Conservation (phyloP, 2,329 filamentous ascomycete genomes). For the Nemania abortiva region DNA sequence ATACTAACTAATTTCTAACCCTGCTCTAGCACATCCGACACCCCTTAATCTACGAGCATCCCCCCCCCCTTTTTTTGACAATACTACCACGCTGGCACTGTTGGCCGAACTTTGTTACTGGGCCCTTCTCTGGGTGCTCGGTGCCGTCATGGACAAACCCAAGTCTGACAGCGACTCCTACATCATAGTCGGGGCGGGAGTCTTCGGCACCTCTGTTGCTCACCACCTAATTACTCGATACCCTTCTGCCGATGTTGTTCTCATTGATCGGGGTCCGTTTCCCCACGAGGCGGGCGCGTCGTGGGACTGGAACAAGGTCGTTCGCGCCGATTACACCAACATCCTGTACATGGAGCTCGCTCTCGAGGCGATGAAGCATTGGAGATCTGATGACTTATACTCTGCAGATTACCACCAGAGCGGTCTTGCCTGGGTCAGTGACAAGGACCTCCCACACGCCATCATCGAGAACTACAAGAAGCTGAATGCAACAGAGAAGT, state of each 20-base stretch:
- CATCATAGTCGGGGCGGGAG: not conserved
- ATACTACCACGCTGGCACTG: not conserved
- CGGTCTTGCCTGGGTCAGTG: not conserved
- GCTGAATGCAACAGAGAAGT: constrained; percentile 1
- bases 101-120: constrained; percentile 1
- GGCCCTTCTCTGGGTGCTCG: not conserved
- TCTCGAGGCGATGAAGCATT: not conserved
- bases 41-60: not conserved
- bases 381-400: constrained; percentile 1
- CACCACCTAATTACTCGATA: not conserved
- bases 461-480: constrained; percentile 4
- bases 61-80: not conserved
- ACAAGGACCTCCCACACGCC: not conserved
- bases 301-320: not conserved
- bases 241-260: not conserved
- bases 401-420: not conserved
- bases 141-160: not conserved
- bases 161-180: not conserved
- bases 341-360: not conserved
- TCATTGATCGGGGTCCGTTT: not conserved
- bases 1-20: too few species aligned
- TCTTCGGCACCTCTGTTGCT: not conserved
- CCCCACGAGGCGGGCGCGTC: not conserved
- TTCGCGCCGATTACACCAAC: not conserved
- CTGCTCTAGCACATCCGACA: not conserved